Evolutionary conservation across 2,329 filamentous ascomycete genomes (phyloP).

Genomic region (Neonectria faginata): DNA sequence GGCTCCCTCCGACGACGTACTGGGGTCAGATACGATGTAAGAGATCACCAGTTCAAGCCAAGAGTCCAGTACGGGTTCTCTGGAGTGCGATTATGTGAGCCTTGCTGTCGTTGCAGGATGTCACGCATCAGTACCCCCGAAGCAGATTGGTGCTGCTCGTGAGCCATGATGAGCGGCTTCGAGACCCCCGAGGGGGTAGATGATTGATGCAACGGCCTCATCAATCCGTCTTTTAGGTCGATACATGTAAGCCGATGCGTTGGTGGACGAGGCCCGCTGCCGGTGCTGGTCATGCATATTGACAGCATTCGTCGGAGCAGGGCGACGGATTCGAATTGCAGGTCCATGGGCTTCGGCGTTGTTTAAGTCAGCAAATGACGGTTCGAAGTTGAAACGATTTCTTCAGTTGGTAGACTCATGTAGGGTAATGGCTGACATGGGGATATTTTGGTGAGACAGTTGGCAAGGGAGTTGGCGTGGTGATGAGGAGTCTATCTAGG

Average conservation of each 20-base stretch:
- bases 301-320: neutral
- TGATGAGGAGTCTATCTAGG: neutral
- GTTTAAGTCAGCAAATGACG: neutral
- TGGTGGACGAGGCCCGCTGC: neutral
- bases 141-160: neutral
- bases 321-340: neutral
- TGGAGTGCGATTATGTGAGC: neutral
- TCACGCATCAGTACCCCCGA: neutral
- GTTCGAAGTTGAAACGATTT: neutral
- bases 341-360: neutral
- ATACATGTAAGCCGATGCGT: neutral
- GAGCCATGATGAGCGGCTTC: neutral
- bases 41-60: neutral
- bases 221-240: neutral
- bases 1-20: slow-evolving; percentile 32
- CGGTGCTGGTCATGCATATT: neutral
- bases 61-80: neutral
- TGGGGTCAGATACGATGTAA: slow-evolving; percentile 29
- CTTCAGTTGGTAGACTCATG: neutral
- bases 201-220: slow-evolving; percentile 20
- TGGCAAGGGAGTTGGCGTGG: neutral
- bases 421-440: neutral
- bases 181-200: slow-evolving; percentile 4
- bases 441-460: neutral
- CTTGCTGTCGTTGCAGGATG: neutral